Percentiles rank a stretch among this genome's conserved stretches.
Evolutionary conservation across 805 yeast species (phyloP).

Genomic region (Ogataea ramenticola): DNA sequence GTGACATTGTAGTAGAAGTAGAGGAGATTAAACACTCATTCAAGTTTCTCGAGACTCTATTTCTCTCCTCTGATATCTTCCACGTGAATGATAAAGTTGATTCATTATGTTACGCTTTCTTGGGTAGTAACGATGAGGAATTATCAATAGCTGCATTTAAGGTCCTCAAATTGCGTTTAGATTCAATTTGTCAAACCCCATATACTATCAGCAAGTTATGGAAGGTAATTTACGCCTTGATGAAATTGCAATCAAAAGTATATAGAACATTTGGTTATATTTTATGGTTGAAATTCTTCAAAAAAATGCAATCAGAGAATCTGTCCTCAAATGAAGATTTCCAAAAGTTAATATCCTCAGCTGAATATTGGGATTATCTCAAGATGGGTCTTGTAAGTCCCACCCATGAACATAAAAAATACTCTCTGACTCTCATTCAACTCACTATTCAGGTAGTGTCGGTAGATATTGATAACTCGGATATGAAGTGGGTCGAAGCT

Average conservation of each 20-base stretch:
- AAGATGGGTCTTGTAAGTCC: conserved; percentile 49
- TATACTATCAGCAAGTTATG: conserved; percentile 30
- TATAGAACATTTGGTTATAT: conserved; percentile 36
- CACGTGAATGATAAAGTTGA: conserved; percentile 12
- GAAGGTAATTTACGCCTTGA: conserved; percentile 35
- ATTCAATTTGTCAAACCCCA: conserved; percentile 18
- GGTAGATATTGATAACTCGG: conserved; percentile 25
- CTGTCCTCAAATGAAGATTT: conserved; percentile 12
- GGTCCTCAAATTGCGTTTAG: conserved; percentile 49
- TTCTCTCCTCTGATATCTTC: conserved; percentile 16
- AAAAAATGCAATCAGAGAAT: conserved; percentile 11
- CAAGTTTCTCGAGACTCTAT: conserved; percentile 30
- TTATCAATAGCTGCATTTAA: conserved; percentile 32
- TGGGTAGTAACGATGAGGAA: conserved; percentile 31
- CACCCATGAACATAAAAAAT: conserved; percentile 64
- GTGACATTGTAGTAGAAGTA: neutral
- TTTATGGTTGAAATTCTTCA: conserved; percentile 50
- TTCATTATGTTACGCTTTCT: conserved; percentile 23
- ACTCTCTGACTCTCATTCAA: conserved; percentile 57
- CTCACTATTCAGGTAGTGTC: conserved; percentile 44
- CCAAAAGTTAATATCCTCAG: conserved; percentile 22
- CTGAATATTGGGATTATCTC: conserved; percentile 48
- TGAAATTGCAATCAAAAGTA: conserved; percentile 19
- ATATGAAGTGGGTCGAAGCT: conserved; percentile 38
- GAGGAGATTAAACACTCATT: conserved; percentile 16